Evolutionary conservation across 805 yeast genomes (phyloP).

Genomic region (Yamadazyma scolyti): DNA sequence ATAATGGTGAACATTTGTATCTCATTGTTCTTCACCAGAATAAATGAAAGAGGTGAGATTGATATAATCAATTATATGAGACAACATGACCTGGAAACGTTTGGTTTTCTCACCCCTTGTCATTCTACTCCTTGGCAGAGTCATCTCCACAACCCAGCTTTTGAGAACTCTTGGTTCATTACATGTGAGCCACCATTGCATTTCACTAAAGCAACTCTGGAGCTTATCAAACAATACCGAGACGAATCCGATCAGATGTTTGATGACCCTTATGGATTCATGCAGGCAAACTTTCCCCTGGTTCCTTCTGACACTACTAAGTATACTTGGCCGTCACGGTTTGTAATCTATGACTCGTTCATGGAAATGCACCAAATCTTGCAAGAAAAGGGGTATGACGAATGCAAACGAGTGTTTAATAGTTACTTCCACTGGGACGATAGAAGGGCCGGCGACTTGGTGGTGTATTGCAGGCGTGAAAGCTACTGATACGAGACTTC

Average conservation of each 20-base stretch:
- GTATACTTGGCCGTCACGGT: constrained; percentile 62
- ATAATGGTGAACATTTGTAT: constrained; percentile 34
- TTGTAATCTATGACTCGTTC: constrained; percentile 69
- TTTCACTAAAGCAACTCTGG: constrained; percentile 14
- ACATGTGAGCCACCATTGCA: constrained; percentile 90
- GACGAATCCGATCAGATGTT: constrained; percentile 90
- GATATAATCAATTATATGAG: constrained; percentile 57
- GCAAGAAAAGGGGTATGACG: constrained; percentile 39
- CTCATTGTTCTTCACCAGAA: constrained; percentile 52
- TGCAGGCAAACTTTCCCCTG: constrained; percentile 50
- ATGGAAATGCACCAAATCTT: constrained; percentile 41
- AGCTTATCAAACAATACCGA: constrained; percentile 44
- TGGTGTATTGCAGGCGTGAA: constrained; percentile 55
- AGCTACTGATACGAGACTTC: too few species aligned
- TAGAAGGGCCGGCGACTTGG: constrained; percentile 73
- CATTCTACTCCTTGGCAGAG: constrained; percentile 97
- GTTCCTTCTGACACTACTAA: neutral
- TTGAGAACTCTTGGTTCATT: constrained; percentile 60
- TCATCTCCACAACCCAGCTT: constrained; percentile 59
- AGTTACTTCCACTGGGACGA: constrained; percentile 82
- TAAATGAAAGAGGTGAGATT: constrained; percentile 85
- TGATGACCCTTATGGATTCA: constrained; percentile 56
- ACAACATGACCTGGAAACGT: constrained; percentile 34
- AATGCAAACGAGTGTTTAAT: constrained; percentile 63
- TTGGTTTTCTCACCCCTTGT: constrained; percentile 91